phyloP scores from a whole-genome alignment of 179 eudicot genomes.

The Corrigiola litoralis region DNA sequence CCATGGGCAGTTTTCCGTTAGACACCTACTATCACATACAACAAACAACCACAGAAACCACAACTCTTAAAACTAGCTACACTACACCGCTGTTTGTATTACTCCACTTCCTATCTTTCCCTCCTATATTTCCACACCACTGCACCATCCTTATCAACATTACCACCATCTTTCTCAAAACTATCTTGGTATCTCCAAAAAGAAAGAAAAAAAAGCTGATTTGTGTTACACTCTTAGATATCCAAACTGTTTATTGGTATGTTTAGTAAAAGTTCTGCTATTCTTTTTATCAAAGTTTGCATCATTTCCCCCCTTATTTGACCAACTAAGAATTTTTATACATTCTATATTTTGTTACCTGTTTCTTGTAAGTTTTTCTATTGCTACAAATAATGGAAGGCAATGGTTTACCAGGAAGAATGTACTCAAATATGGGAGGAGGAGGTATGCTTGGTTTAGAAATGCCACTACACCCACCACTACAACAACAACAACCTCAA shows the following conservation, averaged over 20 bases:
- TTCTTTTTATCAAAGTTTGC: not conserved
- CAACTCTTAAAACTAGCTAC: not conserved
- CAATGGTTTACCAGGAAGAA: constrained; percentile 28
- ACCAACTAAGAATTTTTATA: not conserved
- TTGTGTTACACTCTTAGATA: too few species aligned
- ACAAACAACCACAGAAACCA: not conserved
- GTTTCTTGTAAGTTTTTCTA: constrained; percentile 17
- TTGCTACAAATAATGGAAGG: constrained; percentile 26
- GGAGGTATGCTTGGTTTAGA: constrained; percentile 50
- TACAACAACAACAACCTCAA: constrained; percentile 15
- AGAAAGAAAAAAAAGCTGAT: not conserved
- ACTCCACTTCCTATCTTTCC: too few species aligned
- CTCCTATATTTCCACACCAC: too few species aligned
- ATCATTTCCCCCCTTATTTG: not conserved
- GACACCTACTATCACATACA: not conserved
- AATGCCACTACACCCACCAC: constrained; percentile 33
- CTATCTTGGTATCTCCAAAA: too few species aligned
- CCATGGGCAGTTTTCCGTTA: constrained; percentile 42
- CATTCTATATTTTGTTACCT: not conserved
- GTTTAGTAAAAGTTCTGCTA: too few species aligned
- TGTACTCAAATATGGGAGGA: constrained; percentile 39
- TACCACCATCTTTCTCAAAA: too few species aligned
- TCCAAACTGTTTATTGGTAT: too few species aligned
- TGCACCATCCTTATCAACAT: too few species aligned
- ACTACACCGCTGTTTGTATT: not conserved